Evolutionary conservation across 2,329 filamentous ascomycete species (phyloP), one percentile per base, ranked within the genome.

Genomic region (Pseudofabraea citricarpa): DNA sequence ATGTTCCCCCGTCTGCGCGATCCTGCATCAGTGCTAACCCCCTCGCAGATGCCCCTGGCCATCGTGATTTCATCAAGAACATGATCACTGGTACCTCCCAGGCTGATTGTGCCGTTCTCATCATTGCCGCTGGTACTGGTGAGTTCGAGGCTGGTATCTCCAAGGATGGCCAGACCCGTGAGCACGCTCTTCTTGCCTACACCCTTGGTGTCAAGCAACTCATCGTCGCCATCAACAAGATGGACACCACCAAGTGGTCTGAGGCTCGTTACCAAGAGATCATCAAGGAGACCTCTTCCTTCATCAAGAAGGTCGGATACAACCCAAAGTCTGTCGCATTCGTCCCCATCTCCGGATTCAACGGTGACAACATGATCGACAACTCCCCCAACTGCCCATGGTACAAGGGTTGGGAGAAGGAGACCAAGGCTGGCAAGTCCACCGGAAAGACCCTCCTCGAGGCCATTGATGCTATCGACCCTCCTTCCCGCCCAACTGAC

Each of bases 31-130:
- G 43, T 43, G 35, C 51, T 53, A 44, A 45, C 32, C n/a, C 12
- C 13, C 7, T 19, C 21, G 5, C 39, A 86, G 88, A 98, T 69
- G 93, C 93, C 73, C 93, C 93, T 68, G 93, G 93, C 77, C 93
- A 98, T 79, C 91, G 93, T 93, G 93, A 98, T 72, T 98, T 97
- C 84, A 97, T 98, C 89, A 98, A 98, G 91, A 98, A 97, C 90
- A 98, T 98, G 93, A 98, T 98, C 75, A 97, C 93, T 86, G 93
- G 93, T 90, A 97, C 93, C 70, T 98, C 93, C 74, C 93, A 97
- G 87, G 93, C 93, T 65, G 93, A 98, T 71, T 97, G 93, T 79
- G 93, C 93, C 69, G 89, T 98, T 74, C 90, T 98, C 81, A 97
- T 98, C 79, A 98, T 98, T 77, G 93, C 91, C 66, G 90, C 93